These are phyloP conservation scores for Teunomyces panamensis DNA, from an alignment of 805 yeast genomes.

Conservation along the genomic window DNA sequence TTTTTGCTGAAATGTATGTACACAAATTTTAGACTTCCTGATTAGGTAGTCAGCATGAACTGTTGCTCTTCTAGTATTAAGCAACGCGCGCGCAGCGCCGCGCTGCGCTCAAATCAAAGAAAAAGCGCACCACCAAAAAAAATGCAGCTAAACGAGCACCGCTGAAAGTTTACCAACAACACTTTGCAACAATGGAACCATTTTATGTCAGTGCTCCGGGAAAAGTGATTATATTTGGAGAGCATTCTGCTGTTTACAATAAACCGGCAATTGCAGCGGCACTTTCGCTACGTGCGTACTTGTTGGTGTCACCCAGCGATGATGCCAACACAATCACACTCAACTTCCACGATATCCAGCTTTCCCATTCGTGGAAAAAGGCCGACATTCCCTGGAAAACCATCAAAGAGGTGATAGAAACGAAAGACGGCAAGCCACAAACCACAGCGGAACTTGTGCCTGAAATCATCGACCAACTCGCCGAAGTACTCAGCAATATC, in stretches of 20 bases:
- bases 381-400: conserved; percentile 60
- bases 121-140: too few relatives aligned
- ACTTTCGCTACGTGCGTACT: conserved; percentile 77
- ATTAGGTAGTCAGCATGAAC: conserved; percentile 8
- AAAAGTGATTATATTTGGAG: conserved; percentile 93
- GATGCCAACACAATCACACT: conserved; percentile 47
- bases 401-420: conserved; percentile 18
- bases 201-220: conserved; percentile 93
- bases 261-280: conserved; percentile 98
- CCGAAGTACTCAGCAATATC: conserved; percentile 42
- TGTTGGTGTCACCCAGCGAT: conserved; percentile 54
- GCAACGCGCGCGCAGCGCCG: too few relatives aligned
- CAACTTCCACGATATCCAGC: conserved; percentile 80
- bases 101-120: too few relatives aligned
- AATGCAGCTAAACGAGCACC: too few relatives aligned
- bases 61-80: too few relatives aligned
- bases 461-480: conserved; percentile 51
- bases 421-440: conserved; percentile 21
- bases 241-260: conserved; percentile 91
- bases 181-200: conserved; percentile 30
- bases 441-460: conserved; percentile 57
- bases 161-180: not conserved
- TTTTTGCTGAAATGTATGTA: not conserved
- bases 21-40: conserved; percentile 12
- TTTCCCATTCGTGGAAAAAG: conserved; percentile 62